Percentiles rank a stretch among this genome's conserved stretches.
phyloP scores from a whole-genome alignment of 2,329 filamentous ascomycete species.

The Monilinia polystroma region DNA sequence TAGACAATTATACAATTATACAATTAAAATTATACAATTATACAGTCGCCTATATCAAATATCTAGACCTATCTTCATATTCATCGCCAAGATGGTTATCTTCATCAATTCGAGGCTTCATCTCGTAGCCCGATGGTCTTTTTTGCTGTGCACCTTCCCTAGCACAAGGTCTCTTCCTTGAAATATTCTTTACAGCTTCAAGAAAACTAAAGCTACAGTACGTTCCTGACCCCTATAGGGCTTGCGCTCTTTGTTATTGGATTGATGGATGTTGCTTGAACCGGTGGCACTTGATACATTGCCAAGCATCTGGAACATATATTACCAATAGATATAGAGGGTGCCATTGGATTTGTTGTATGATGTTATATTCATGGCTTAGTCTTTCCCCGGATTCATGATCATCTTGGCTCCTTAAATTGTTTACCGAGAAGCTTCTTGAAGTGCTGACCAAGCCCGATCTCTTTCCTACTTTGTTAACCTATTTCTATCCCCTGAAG shows the following conservation, averaged over 20 bases:
- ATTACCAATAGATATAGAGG: conserved; percentile 44
- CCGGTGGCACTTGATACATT: conserved; percentile 49
- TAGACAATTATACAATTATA: not conserved
- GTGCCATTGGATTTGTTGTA: conserved; percentile 50
- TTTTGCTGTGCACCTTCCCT: not conserved
- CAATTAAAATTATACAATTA: conserved; percentile 1
- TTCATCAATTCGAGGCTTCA: conserved; percentile 7
- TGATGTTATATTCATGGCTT: not conserved
- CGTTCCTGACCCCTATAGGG: conserved; percentile 48
- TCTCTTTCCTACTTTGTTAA: not conserved
- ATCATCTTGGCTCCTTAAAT: not conserved
- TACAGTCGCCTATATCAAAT: not conserved
- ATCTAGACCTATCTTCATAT: conserved; percentile 36
- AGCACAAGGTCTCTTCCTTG: conserved; percentile 49
- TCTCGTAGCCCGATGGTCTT: not conserved
- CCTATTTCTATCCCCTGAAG: no score
- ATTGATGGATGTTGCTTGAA: conserved; percentile 48
- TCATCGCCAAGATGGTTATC: conserved; percentile 31
- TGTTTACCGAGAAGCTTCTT: not conserved
- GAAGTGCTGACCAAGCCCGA: not conserved
- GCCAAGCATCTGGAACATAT: conserved; percentile 48
- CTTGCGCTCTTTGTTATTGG: conserved; percentile 49
- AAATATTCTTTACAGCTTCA: conserved; percentile 48
- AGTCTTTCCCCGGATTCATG: not conserved
- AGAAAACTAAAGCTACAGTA: conserved; percentile 47